These are phyloP conservation scores for Aphanomyces cochlioides DNA, from an alignment of 352 stramenopile genomes.

Conservation along the genomic window DNA sequence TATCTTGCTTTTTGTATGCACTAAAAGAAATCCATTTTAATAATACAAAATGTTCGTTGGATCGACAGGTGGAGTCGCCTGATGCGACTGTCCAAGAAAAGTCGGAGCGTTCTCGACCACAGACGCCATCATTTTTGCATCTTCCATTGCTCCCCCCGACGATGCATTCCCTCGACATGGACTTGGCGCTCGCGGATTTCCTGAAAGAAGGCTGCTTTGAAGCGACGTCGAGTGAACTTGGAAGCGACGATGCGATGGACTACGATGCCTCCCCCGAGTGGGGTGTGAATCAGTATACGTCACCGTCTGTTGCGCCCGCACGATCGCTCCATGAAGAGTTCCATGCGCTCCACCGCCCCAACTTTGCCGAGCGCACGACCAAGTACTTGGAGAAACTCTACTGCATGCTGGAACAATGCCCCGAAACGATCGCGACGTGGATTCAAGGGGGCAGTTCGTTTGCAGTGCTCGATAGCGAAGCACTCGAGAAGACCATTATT, in stretches of 20 bases:
- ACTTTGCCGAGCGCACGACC: conserved; percentile 27
- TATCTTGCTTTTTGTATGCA: no score
- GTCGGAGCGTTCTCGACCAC: no score
- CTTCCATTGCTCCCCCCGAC: neutral
- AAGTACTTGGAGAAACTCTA: conserved; percentile 32
- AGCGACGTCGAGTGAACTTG: conserved; percentile 8
- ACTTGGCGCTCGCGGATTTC: conserved; percentile 18
- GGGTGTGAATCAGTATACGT: conserved; percentile 14
- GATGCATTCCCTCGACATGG: neutral
- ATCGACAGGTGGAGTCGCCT: no score
- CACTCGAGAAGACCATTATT: conserved; percentile 85
- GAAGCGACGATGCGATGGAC: conserved; percentile 18
- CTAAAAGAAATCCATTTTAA: no score
- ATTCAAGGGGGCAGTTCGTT: conserved; percentile 68
- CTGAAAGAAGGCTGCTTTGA: conserved; percentile 26
- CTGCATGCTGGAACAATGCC: conserved; percentile 26
- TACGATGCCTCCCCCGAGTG: conserved; percentile 10
- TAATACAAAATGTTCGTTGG: no score
- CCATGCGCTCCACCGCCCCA: conserved; percentile 7
- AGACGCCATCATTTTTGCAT: no score
- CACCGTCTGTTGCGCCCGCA: neutral
- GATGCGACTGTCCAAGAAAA: no score
- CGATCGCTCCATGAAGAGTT: neutral
- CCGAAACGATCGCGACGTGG: conserved; percentile 40
- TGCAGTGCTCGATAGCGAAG: conserved; percentile 78